Evolutionary conservation across 164 flowering plant genomes (phyloP), one percentile per base, ranked within the genome.

Genomic region (Magnolia sinica): DNA sequence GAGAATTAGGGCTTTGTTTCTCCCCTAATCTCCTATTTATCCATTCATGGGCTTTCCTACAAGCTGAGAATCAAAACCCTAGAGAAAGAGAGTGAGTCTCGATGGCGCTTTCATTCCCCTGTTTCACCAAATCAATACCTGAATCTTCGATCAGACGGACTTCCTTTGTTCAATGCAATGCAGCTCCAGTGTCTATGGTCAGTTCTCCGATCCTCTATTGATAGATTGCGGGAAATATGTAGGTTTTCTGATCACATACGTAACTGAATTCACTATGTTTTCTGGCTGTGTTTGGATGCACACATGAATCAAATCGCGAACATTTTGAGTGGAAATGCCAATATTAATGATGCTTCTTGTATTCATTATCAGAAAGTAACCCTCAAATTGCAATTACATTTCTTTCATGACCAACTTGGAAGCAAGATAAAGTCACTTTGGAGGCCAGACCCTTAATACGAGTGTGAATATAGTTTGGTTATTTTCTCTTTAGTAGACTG

Each of bases 91-190:
- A 4, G 2, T 7, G 18, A 9, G 18, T 23, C 7, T 5, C 45
- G 3, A 68, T 68, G 70, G 70, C 70, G 20, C 18, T 68, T 68
- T 29, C 70, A 68, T 27, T 27, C 11, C 29, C 70, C 19, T 9
- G 37, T 27, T 29, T 68, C 49, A 68, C 27, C 7, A 68, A 29
- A 11, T 37, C 20, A 1, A 13, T 18, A 13, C 70, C 45, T 18
- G 70, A 68, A 68, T 68, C 70, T 14, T 68, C 49, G 50, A 13
- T 68, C 70, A 19, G 10, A 27, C 70, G 70, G 49, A 4, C 70
- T 14, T 68, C 49, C 49, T 13, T 14, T 68, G 18, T 68, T 18
- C 49, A 29, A 68, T 68, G 13, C 1, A 27, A 29, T 29, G 49
- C 45, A 9, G 37, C 19, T 24, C 3, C 49, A 11, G 14, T 27